Evolutionary conservation across 148 eudicot genomes (phyloP).

Genomic region (Chenopodium berlandieri): DNA sequence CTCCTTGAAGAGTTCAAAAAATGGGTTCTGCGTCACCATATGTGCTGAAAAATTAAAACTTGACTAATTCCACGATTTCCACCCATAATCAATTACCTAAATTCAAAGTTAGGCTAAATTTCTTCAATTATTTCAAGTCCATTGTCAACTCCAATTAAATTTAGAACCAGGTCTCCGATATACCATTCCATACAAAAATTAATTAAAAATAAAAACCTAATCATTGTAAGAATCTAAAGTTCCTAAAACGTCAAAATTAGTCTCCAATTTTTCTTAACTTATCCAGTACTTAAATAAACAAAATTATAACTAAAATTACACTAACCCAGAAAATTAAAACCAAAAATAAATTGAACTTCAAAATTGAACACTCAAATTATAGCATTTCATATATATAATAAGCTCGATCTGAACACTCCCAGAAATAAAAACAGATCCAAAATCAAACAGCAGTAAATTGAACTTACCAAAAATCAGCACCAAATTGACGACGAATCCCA

Average conservation of each 20-base stretch:
- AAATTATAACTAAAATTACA: background rate
- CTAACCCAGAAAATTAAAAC: background rate
- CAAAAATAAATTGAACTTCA: too few relatives aligned
- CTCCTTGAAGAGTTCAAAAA: too few relatives aligned
- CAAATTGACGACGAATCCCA: constrained; percentile 21
- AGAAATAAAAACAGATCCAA: constrained; percentile 22
- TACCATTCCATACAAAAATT: too few relatives aligned
- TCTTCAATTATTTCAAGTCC: constrained; percentile 16
- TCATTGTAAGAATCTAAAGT: constrained; percentile 10
- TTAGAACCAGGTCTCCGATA: too few relatives aligned
- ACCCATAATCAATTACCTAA: constrained; percentile 1
- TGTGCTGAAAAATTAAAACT: background rate
- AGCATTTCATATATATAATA: background rate
- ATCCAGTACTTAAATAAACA: background rate
- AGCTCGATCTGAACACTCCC: constrained; percentile 24
- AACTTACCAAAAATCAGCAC: constrained; percentile 22
- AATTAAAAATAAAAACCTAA: background rate
- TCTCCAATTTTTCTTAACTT: constrained; percentile 2
- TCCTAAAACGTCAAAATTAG: background rate
- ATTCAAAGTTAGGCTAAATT: background rate
- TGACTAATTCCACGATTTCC: constrained; percentile 23
- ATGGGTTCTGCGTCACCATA: too few relatives aligned
- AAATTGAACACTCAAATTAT: constrained; percentile 12
- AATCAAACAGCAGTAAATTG: background rate
- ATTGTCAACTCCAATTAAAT: constrained; percentile 15